Evolutionary conservation across 768 basidiomycete species (phyloP), one percentile per base, ranked within the genome.

Genomic region (Serendipita sp.): DNA sequence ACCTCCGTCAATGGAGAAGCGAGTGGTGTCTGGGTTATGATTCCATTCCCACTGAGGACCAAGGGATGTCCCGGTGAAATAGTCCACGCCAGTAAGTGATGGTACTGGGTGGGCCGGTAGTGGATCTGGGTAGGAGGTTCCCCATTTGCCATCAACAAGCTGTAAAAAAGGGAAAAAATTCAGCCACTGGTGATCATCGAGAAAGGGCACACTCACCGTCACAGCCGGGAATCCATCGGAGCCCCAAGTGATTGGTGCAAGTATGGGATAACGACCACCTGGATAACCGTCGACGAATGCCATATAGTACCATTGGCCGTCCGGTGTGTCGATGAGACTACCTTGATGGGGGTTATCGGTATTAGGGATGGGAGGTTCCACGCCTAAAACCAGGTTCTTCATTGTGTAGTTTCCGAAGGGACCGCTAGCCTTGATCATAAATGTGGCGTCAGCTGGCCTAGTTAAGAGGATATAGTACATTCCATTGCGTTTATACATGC

Each of bases 1-100:
- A 3, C 62, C 65, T 28, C 46, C 37, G 63, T 28, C 44, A 7
- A 45, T 32, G 3, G 65, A 44, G 15, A 30, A 66, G 24, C 45
- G 38, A 16, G 34, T 63, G n/a, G 24, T 63, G 41, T 63, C 63
- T 16, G 63, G 63, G 28, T 41, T 45, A 44, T 63, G 63, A 44
- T 64, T 64, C 63, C 65, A 64, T 63, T 66, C 65, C 63, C 63
- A 66, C 13, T 51, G 35, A 18, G 11, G 63, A 3, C 58, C 63
- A 30, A 66, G 41, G 13, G 63, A 35, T 5, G 63, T 11, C 13
- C 45, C 35, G 63, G 44, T 65, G 32, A 63, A 65, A n/a, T 10
- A 28, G 38, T 45, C 38, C 15, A 35, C 24, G 5, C 24, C 65
- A 18, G 65, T 46, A 3, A 35, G 58, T 30, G 65, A 37, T 0